phyloP scores from a whole-genome alignment of 305 asterid genomes.

The Coffea humblotiana region DNA sequence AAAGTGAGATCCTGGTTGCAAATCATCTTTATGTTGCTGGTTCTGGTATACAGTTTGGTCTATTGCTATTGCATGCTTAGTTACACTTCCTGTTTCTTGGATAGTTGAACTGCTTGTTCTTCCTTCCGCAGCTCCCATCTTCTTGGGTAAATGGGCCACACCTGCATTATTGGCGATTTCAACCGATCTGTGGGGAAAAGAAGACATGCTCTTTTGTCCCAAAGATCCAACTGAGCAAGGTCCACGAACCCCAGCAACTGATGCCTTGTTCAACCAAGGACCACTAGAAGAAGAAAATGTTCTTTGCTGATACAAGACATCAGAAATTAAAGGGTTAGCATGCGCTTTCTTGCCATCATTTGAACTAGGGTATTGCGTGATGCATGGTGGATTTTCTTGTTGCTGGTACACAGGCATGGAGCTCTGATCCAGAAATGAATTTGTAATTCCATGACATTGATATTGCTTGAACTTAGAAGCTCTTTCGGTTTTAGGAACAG shows the following conservation, averaged over 20 bases:
- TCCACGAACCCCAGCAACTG: conserved; percentile 46
- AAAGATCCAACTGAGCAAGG: conserved; percentile 29
- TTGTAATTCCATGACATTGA: conserved; percentile 32
- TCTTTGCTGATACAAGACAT: conserved; percentile 24
- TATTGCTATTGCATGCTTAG: conserved; percentile 33
- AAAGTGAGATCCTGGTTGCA: conserved; percentile 28
- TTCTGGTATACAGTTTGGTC: conserved; percentile 23
- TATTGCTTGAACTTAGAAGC: conserved; percentile 39
- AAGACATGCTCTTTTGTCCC: conserved; percentile 42
- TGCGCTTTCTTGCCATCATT: conserved; percentile 23
- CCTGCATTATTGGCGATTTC: conserved; percentile 32
- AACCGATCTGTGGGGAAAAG: conserved; percentile 40
- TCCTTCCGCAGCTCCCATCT: conserved; percentile 36
- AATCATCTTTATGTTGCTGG: conserved; percentile 27
- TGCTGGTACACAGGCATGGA: conserved; percentile 36
- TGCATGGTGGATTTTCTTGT: conserved; percentile 34
- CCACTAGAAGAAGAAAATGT: conserved; percentile 32
- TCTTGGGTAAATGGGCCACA: conserved; percentile 24
- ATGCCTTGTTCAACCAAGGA: conserved; percentile 40
- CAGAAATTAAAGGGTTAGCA: conserved; percentile 34
- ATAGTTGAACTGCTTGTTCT: conserved; percentile 23
- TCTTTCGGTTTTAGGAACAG: conserved; percentile 39
- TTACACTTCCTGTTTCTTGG: conserved; percentile 32
- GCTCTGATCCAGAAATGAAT: conserved; percentile 24
- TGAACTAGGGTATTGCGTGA: conserved; percentile 27